Conservation (phyloP, 345 rosid species). For the Clarkia xantiana region DNA sequence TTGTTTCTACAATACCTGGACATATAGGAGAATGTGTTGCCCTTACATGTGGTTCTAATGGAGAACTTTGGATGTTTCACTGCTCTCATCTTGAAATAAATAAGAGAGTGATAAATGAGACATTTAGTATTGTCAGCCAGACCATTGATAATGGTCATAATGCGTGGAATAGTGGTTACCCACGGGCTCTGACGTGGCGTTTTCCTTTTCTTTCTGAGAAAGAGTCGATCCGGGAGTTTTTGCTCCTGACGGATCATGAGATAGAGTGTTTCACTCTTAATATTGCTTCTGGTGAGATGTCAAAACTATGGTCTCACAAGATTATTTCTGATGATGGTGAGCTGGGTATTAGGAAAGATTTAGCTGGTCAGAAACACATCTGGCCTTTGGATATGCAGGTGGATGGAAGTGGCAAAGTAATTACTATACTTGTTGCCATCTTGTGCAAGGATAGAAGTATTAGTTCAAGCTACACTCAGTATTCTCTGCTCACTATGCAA, state of each 20-base stretch:
- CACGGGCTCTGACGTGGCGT: conserved; percentile 69
- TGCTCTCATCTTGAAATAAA: conserved; percentile 41
- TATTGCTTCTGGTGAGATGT: conserved; percentile 29
- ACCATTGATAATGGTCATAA: conserved; percentile 21
- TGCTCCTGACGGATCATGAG: conserved; percentile 60
- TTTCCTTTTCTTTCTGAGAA: conserved; percentile 16
- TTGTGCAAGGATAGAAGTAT: conserved; percentile 82
- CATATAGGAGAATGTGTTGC: conserved; percentile 39
- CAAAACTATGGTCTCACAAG: conserved; percentile 66
- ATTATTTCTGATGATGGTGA: conserved; percentile 72
- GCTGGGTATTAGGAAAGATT: conserved; percentile 69
- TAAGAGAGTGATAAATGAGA: conserved; percentile 21
- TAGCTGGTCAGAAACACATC: conserved; percentile 83
- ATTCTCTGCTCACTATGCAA: conserved; percentile 81
- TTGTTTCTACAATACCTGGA: conserved; percentile 32
- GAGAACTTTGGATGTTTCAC: conserved; percentile 64
- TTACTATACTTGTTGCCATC: conserved; percentile 78
- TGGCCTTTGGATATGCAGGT: conserved; percentile 88
- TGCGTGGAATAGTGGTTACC: conserved; percentile 44
- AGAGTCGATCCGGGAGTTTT: conserved; percentile 39
- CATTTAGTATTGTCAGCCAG: conserved; percentile 19
- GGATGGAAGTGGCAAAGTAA: conserved; percentile 61
- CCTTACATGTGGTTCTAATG: conserved; percentile 48
- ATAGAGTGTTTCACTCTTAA: conserved; percentile 46
- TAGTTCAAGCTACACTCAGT: conserved; percentile 85